Evolutionary conservation across 352 stramenopile species (phyloP).

Genomic region (Globisporangium ultimum): DNA sequence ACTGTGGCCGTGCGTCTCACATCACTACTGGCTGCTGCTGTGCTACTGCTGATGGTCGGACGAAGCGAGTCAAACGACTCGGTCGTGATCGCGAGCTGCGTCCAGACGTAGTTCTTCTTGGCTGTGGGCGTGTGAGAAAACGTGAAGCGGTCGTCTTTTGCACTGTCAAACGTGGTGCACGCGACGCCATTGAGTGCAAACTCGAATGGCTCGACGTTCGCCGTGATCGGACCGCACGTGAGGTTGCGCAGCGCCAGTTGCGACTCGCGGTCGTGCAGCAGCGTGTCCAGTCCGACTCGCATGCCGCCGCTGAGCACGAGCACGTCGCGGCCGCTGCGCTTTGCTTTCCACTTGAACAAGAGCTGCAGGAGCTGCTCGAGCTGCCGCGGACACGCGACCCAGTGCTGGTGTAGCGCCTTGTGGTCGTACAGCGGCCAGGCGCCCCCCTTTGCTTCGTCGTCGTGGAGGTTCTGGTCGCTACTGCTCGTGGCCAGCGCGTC

Average conservation of each 20-base stretch:
- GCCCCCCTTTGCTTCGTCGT: slow-evolving; percentile 5
- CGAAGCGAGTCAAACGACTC: slow-evolving; percentile 9
- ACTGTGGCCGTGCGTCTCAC: slow-evolving; percentile 26
- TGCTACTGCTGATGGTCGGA: slow-evolving; percentile 1
- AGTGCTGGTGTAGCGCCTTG: slow-evolving; percentile 49
- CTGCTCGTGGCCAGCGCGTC: slow-evolving; percentile 19
- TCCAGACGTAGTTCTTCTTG: slow-evolving; percentile 62
- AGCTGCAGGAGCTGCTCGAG: slow-evolving; percentile 66
- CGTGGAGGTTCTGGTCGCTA: neutral
- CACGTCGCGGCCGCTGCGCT: slow-evolving; percentile 60
- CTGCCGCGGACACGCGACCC: slow-evolving; percentile 60
- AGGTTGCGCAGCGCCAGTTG: slow-evolving; percentile 51
- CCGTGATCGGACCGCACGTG: slow-evolving; percentile 61
- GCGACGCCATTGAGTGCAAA: slow-evolving; percentile 43
- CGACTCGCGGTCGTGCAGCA: slow-evolving; percentile 46
- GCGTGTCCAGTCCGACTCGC: slow-evolving; percentile 55
- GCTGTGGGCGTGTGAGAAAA: slow-evolving; percentile 41
- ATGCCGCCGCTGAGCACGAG: slow-evolving; percentile 70
- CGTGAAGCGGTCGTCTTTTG: slow-evolving; percentile 53
- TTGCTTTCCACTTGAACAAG: slow-evolving; percentile 77
- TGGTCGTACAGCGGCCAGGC: slow-evolving; percentile 59
- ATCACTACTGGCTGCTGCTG: slow-evolving; percentile 3
- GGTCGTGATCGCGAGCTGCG: slow-evolving; percentile 23
- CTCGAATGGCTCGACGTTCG: slow-evolving; percentile 44
- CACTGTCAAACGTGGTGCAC: slow-evolving; percentile 40